Evolutionary conservation across 495 filamentous ascomycete genomes (phyloP).

Genomic region (Talaromyces thailandensis): DNA sequence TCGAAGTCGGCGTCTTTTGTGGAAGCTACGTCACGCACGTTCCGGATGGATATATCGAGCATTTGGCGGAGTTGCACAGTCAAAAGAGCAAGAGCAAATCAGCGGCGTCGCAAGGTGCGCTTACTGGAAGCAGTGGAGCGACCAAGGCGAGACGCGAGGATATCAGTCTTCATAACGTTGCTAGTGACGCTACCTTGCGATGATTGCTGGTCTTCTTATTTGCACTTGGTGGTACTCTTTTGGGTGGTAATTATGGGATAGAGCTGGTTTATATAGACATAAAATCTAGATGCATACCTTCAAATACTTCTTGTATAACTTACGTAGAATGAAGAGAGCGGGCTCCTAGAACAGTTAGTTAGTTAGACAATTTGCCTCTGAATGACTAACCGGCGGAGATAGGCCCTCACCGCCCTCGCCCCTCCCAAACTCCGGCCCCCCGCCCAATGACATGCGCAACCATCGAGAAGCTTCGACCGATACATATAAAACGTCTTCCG

Average conservation of each 20-base stretch:
- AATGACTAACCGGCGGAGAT: neutral
- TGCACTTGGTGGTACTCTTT: neutral
- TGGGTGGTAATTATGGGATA: neutral
- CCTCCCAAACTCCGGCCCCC: constrained; percentile 1
- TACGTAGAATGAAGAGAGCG: neutral
- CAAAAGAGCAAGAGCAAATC: constrained; percentile 2
- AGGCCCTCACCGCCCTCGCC: constrained; percentile 4
- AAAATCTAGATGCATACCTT: neutral
- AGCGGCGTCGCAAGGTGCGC: neutral
- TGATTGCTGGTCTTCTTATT: neutral
- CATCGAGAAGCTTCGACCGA: constrained; percentile 6
- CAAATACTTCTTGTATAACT: neutral
- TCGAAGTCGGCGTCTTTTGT: constrained; percentile 96
- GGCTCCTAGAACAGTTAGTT: neutral
- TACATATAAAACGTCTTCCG: neutral
- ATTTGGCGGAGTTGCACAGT: constrained; percentile 33
- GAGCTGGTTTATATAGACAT: neutral
- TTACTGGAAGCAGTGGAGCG: neutral
- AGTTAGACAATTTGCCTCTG: neutral
- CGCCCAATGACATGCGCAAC: neutral
- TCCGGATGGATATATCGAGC: constrained; percentile 74
- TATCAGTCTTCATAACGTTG: constrained; percentile 8
- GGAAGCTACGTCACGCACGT: constrained; percentile 85
- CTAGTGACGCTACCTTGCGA: neutral
- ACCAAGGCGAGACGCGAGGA: constrained; percentile 6